Conservation (phyloP, 2,329 filamentous ascomycete genomes). For the Taxawa tesnikishii region DNA sequence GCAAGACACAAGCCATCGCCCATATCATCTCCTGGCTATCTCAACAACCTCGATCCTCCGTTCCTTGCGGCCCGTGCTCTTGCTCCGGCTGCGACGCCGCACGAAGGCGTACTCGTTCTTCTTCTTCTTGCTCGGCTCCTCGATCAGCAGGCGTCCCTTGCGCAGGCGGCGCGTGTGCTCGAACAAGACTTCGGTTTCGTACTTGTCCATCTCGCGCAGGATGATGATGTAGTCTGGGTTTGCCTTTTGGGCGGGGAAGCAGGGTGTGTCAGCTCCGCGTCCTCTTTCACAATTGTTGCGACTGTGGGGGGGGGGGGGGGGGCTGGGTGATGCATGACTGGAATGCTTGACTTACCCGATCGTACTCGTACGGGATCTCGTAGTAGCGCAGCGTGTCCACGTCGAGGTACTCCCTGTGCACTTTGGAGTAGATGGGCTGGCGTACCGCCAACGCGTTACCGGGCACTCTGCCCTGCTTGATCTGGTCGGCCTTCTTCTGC, state of each 20-base stretch:
- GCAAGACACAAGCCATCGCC: too few species aligned
- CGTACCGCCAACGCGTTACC: too few species aligned
- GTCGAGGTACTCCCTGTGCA: slow-evolving; percentile 31
- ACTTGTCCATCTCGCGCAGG: slow-evolving; percentile 34
- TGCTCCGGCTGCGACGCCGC: slow-evolving; percentile 19
- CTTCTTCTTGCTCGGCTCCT: slow-evolving; percentile 25
- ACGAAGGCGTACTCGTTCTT: slow-evolving; percentile 35
- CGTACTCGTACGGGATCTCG: slow-evolving; percentile 34
- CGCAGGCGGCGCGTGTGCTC: slow-evolving; percentile 36
- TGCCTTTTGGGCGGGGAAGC: slow-evolving; percentile 13
- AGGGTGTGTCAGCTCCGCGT: too few species aligned
- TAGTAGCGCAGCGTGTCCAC: slow-evolving; percentile 36
- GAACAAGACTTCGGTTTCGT: slow-evolving; percentile 37
- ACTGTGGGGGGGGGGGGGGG: neutral
- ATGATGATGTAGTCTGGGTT: slow-evolving; percentile 38
- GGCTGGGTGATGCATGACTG: neutral
- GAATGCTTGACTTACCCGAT: slow-evolving; percentile 26
- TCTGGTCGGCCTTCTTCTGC: too few species aligned
- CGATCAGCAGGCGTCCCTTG: slow-evolving; percentile 27
- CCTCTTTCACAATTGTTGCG: too few species aligned
- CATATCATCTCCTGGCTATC: neutral
- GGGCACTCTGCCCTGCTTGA: too few species aligned
- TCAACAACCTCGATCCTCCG: too few species aligned
- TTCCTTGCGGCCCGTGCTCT: slow-evolving; percentile 10
- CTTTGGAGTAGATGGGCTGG: slow-evolving; percentile 33